Evolutionary conservation across 208 protist species (phyloP).

Genomic region (Wallacemonas collosoma): DNA sequence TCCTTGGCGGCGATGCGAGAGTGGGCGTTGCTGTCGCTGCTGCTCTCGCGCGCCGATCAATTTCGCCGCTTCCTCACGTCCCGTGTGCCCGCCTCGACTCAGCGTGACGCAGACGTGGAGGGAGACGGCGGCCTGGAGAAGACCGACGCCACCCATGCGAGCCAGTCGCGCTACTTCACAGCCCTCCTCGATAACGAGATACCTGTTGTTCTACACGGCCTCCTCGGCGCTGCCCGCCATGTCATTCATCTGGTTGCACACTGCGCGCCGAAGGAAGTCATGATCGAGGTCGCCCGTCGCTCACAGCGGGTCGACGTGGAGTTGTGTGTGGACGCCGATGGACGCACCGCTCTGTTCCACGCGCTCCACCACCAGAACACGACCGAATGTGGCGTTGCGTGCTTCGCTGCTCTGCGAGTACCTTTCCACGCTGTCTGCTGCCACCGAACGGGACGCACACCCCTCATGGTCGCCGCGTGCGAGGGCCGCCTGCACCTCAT

Average conservation of each 20-base stretch:
- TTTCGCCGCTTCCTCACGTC: constrained; percentile 11
- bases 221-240: constrained; percentile 59
- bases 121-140: neutral
- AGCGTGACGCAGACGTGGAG: neutral
- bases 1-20: constrained; percentile 36
- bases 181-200: constrained; percentile 54
- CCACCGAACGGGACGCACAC: constrained; percentile 50
- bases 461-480: constrained; percentile 69
- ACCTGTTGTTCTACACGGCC: constrained; percentile 41
- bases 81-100: neutral
- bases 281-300: constrained; percentile 57
- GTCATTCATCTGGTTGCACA: constrained; percentile 66
- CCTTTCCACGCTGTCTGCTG: constrained; percentile 50
- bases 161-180: constrained; percentile 42
- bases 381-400: constrained; percentile 37
- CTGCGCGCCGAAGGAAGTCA: constrained; percentile 45
- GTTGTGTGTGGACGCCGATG: constrained; percentile 48
- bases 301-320: constrained; percentile 67
- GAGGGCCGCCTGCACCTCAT: constrained; percentile 40
- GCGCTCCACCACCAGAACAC: constrained; percentile 48
- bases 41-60: constrained; percentile 46
- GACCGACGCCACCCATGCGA: neutral
- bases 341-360: constrained; percentile 63
- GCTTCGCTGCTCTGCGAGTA: constrained; percentile 52
- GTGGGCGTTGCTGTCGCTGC: constrained; percentile 52